Conservation (phyloP, 1,284 basidiomycete genomes). For the Microbotryum intermedium region DNA sequence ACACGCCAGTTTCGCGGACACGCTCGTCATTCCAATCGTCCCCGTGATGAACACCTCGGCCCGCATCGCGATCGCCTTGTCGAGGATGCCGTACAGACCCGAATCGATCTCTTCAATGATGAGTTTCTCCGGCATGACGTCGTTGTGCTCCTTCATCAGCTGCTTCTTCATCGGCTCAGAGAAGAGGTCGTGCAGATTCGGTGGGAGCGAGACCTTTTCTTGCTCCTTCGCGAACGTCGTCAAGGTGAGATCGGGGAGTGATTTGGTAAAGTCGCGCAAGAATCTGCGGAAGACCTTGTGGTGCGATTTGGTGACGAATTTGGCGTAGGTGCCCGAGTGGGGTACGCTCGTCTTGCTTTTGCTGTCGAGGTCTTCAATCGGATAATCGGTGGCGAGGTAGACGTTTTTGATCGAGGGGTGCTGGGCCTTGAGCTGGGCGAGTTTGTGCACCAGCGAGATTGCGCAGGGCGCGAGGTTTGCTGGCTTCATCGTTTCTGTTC, state of each 20-base stretch:
- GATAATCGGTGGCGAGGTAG: conserved; percentile 37
- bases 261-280: conserved; percentile 20
- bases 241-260: conserved; percentile 7
- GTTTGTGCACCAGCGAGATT: conserved; percentile 25
- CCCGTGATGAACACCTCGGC: conserved; percentile 35
- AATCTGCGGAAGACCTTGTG: conserved; percentile 31
- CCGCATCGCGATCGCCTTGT: conserved; percentile 32
- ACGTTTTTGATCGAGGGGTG: conserved; percentile 31
- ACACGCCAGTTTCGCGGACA: conserved; percentile 22
- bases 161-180: not conserved
- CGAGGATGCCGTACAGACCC: conserved; percentile 35
- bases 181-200: not conserved
- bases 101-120: conserved; percentile 29
- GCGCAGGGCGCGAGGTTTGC: conserved; percentile 32
- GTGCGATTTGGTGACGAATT: conserved; percentile 32
- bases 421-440: conserved; percentile 17
- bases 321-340: conserved; percentile 35
- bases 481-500: conserved; percentile 33
- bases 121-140: not conserved
- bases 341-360: conserved; percentile 9
- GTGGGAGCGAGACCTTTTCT: conserved; percentile 2
- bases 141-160: not conserved
- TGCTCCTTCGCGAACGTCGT: conserved; percentile 34
- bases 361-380: conserved; percentile 30
- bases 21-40: conserved; percentile 13